Base-by-base conservation (phyloP, 306 rosid species). In the Casuarina equisetifolia region DNA sequence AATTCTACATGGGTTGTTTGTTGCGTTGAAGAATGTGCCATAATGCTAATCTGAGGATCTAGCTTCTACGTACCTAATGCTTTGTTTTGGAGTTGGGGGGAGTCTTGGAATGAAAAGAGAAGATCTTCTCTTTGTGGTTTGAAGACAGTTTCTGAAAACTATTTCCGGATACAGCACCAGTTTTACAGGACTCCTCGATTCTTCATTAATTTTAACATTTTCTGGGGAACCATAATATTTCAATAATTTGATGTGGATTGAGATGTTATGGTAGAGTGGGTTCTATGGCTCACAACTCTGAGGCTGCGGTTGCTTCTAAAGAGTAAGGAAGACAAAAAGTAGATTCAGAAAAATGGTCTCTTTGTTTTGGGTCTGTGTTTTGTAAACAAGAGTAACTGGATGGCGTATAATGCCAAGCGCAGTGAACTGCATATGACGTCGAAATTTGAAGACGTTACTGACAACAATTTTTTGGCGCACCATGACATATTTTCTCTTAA, bases 31-130 rank as follows among this genome's bases (percentile, higher is more conserved):
- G 90, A 92, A 88, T 88, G 90, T 90, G 97, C 85, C 93, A 78
- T 80, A 16, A 92, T 90, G 95, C 95, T 90, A 92, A 92, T 90
- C 91, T 88, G 95, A 91, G 86, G 89, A 89, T 63, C 6, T 10
- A 4, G 38, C 4, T 20, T 9, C 8, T 39, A 5, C 2, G 6
- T n/a, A 3, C 45, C n/a, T 6, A 54, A 15, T 61, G 66, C 49
- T 32, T 44, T 58, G 38, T 49, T 19, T 72, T 38, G 17, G 32
- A 25, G 32, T 70, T 39, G 51, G 54, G 48, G 6, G 36, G 50
- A 78, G 43, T 49, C 48, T 10, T 39, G 43, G 32, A 42, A 53
- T 4, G 2, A 16, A 15, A 53, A 6, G 8, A 10, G 2, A 54
- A 16, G 1, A 6, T 54, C 19, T 54, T 19, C 17, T 5, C n/a